Evolutionary conservation across 306 rosid species (phyloP), one percentile per base, ranked within the genome.

Genomic region (Malus orientalis): DNA sequence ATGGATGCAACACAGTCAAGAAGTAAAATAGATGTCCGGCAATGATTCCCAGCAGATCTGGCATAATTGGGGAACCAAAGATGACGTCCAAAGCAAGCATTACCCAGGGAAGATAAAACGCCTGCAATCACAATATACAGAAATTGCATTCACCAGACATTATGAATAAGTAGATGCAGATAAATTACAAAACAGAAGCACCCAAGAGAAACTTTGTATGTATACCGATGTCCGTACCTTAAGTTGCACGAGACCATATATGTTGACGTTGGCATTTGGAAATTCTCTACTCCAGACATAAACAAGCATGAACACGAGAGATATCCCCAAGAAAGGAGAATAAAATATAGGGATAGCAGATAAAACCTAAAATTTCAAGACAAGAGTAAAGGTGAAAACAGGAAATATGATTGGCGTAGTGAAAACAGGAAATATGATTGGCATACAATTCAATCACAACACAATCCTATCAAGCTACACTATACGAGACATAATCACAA

Each of bases 201-300:
- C 60, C 47, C n/a, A 69, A 83, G 2, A 58, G 69, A 73, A 29
- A 40, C n/a, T 27, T 64, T 59, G 40, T 16, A 23, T 10, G 11
- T 44, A 44, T 10, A 62, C 22, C 29, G 78, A 59, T 69, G 47
- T 51, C 65, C 72, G 19, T 83, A 92, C 99, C 98, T 96, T 92
- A 18, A 96, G 86, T 38, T 89, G 55, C 77, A 96, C 97, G 42
- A 96, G 99, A 77, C 99, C 99, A 80, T 96, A 96, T 54, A 96
- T 67, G 83, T 82, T 96, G 88, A 96, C 84, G 75, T 78, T 89
- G 53, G 97, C 97, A 74, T 79, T 96, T 29, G 98, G 99, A 81
- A 88, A 96, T 83, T 96, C 98, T 88, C 99, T 90, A 85, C 99
- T 92, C 99, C 99, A 96, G 20, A 96, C 83, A 57, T 96, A 92